A percentile compares a stretch with the other conserved stretches of the same genome.
Conservation (phyloP, 2,329 filamentous ascomycete species). For the Sporothrix protearum region DNA sequence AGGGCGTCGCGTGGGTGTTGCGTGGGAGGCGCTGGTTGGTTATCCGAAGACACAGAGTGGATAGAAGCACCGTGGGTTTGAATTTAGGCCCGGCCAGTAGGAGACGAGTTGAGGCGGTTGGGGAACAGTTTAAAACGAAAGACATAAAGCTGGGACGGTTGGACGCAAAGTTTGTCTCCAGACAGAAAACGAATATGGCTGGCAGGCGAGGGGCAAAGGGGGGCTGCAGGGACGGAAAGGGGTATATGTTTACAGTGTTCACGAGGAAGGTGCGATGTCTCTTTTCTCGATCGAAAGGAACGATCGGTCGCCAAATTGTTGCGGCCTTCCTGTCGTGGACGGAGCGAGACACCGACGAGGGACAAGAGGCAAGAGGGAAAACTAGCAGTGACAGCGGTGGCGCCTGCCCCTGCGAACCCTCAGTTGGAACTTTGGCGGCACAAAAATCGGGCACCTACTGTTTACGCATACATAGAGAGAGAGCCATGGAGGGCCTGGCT, state of each 20-base stretch:
- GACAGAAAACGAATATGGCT: not conserved
- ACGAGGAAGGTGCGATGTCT: not conserved
- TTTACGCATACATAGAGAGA: too few relatives aligned
- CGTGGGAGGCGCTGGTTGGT: conserved; percentile 23
- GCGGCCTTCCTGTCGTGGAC: not conserved
- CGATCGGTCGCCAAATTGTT: not conserved
- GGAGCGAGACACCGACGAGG: conserved; percentile 3
- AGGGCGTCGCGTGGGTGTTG: conserved; percentile 13
- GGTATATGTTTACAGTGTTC: not conserved
- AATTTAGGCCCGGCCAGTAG: not conserved
- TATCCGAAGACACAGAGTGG: conserved; percentile 9
- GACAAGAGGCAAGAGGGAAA: conserved; percentile 11
- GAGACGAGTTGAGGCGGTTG: not conserved
- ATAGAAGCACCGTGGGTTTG: not conserved
- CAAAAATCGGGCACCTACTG: conserved; percentile 17
- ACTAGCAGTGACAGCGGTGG: not conserved
- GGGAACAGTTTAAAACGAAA: not conserved
- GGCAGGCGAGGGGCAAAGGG: not conserved
- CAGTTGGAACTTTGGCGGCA: not conserved
- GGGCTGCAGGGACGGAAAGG: not conserved
- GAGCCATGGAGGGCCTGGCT: not conserved
- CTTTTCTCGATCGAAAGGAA: not conserved
- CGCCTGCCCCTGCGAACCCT: not conserved
- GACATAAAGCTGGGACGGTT: conserved; percentile 9
- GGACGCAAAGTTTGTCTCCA: not conserved